A percentile compares a stretch with the other conserved stretches of the same genome.
Conservation (phyloP, 768 basidiomycete species). For the Multifurca ochricompacta region DNA sequence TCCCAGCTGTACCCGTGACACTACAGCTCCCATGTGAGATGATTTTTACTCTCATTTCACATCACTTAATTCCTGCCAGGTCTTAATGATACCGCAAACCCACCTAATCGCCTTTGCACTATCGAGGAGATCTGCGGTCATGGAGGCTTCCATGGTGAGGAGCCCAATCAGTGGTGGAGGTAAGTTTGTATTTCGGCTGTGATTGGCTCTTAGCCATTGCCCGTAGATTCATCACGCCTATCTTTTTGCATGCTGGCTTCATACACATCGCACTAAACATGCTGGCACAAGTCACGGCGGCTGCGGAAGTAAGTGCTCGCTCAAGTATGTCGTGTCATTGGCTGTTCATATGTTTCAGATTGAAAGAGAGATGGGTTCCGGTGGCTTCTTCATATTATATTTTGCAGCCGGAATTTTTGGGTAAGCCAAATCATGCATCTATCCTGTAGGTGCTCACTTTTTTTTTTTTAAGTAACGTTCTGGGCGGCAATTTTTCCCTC, state of each 20-base stretch:
- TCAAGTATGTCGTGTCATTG: background rate
- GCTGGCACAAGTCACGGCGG: constrained; percentile 75
- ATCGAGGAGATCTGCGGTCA: constrained; percentile 84
- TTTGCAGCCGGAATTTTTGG: constrained; percentile 91
- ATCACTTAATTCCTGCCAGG: constrained; percentile 33
- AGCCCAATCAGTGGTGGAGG: constrained; percentile 53
- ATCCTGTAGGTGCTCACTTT: background rate
- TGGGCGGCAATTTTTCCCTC: constrained; percentile 90
- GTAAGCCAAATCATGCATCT: constrained; percentile 30
- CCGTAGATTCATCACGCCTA: constrained; percentile 41
- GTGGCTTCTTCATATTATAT: constrained; percentile 79
- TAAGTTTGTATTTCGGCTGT: constrained; percentile 20
- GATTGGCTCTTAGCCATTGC: background rate
- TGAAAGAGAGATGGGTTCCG: constrained; percentile 87
- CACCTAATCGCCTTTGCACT: constrained; percentile 59
- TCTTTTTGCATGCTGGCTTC: constrained; percentile 93
- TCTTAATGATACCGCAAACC: constrained; percentile 79
- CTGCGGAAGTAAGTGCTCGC: constrained; percentile 50
- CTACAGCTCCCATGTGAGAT: constrained; percentile 49
- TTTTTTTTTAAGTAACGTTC: constrained; percentile 48
- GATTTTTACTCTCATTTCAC: constrained; percentile 21
- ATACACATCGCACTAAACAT: constrained; percentile 90
- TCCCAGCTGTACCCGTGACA: constrained; percentile 46
- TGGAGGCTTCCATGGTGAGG: constrained; percentile 51
- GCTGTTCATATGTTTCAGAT: constrained; percentile 38